phyloP scores from a whole-genome alignment of 208 protist genomes.

The Hexamita inflata region DNA sequence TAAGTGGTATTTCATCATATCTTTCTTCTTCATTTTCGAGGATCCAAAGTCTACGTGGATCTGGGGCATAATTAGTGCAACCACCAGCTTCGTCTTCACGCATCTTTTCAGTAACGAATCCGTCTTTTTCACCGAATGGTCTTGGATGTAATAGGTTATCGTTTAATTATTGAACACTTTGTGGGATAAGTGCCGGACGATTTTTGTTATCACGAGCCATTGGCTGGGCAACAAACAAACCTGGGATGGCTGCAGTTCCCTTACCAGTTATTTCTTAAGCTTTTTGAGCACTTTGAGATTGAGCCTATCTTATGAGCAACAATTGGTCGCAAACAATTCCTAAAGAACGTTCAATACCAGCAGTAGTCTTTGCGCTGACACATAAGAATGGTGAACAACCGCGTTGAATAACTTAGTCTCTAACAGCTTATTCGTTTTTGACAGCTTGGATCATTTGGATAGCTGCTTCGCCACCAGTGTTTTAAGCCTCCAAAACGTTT shows the following conservation, averaged over 20 bases:
- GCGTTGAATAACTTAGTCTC: background rate
- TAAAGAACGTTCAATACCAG: slow-evolving; percentile 18
- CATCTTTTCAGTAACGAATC: slow-evolving; percentile 55
- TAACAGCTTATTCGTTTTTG: background rate
- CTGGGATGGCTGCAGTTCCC: too few species aligned
- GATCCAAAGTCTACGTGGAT: slow-evolving; percentile 54
- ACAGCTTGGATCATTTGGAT: background rate
- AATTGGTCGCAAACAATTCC: slow-evolving; percentile 72
- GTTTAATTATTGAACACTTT: slow-evolving; percentile 47
- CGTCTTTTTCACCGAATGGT: slow-evolving; percentile 10
- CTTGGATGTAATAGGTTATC: background rate
- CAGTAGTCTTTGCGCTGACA: background rate
- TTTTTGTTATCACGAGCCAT: slow-evolving; percentile 43
- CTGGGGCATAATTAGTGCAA: slow-evolving; percentile 65
- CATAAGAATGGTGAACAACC: background rate
- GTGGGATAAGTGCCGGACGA: slow-evolving; percentile 59
- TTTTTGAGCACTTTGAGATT: slow-evolving; percentile 57
- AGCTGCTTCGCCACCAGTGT: slow-evolving; percentile 17
- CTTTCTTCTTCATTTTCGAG: slow-evolving; percentile 81
- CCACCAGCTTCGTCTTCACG: slow-evolving; percentile 71
- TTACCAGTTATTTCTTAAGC: slow-evolving; percentile 46
- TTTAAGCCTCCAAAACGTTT: slow-evolving; percentile 56
- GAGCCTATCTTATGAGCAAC: slow-evolving; percentile 64
- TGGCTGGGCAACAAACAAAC: slow-evolving; percentile 49
- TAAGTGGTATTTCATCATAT: slow-evolving; percentile 92